Conservation (phyloP, 805 yeast species). For the Starmerella apicola region DNA sequence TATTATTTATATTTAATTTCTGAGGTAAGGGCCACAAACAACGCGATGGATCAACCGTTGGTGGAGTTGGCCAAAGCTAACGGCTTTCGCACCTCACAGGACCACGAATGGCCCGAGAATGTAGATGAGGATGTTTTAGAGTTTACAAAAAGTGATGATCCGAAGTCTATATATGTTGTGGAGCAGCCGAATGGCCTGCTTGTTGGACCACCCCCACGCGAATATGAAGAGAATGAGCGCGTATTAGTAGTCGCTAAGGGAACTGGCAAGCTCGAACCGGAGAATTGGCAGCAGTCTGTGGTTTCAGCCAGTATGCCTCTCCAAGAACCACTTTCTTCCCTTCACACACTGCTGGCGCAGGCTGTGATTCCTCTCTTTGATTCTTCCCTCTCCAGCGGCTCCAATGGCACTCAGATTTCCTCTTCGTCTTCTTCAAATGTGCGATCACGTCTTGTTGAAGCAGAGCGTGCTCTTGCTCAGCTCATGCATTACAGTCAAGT, state of each 20-base stretch:
- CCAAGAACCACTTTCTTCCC: constrained; percentile 21
- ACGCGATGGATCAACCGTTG: constrained; percentile 15
- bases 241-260: constrained; percentile 12
- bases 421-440: too few species aligned
- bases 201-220: constrained; percentile 16
- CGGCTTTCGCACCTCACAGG: constrained; percentile 4
- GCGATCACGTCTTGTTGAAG: constrained; percentile 16
- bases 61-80: constrained; percentile 10
- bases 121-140: constrained; percentile 14
- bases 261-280: constrained; percentile 2
- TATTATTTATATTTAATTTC: too few species aligned
- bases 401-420: constrained; percentile 4
- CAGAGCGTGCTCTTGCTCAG: constrained; percentile 15
- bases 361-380: constrained; percentile 67
- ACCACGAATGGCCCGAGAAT: constrained; percentile 15
- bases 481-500: constrained; percentile 11
- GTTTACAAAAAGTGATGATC: constrained; percentile 6
- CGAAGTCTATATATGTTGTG: constrained; percentile 14
- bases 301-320: constrained; percentile 9
- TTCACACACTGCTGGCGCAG: constrained; percentile 46
- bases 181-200: constrained; percentile 15
- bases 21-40: neutral
- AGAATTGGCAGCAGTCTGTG: constrained; percentile 9
- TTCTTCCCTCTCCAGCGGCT: constrained; percentile 18
- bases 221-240: neutral